Conservation (phyloP, 176 grass and related monocot species). For the Hsuehochloa calcarea region DNA sequence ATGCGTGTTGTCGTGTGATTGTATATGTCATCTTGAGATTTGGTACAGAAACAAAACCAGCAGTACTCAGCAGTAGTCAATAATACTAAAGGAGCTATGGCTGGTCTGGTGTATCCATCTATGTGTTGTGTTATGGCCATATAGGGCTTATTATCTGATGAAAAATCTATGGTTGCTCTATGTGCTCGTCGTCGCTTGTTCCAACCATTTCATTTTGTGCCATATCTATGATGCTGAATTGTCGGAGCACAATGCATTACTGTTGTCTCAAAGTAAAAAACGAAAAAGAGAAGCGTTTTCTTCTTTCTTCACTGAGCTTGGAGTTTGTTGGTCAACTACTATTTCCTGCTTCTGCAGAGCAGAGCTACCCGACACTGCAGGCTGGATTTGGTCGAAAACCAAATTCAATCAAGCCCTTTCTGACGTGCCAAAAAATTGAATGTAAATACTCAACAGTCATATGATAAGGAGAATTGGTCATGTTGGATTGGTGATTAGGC, state of each 20-base stretch:
- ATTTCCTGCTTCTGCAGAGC: not conserved
- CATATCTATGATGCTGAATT: not conserved
- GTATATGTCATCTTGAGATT: not conserved
- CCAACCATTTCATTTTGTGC: not conserved
- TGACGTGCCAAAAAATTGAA: not conserved
- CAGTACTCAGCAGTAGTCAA: not conserved
- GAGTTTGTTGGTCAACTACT: not conserved
- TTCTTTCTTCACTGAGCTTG: not conserved
- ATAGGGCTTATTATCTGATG: not conserved
- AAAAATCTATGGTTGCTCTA: not conserved
- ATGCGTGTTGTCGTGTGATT: not conserved
- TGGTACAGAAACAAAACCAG: not conserved
- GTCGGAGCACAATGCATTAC: not conserved
- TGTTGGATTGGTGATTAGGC: slow-evolving; percentile 14
- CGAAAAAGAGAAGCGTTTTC: not conserved
- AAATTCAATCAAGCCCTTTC: not conserved
- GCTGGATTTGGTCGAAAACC: not conserved
- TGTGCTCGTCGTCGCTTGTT: not conserved
- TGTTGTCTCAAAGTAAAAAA: not conserved
- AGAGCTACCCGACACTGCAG: not conserved
- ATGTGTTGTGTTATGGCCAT: not conserved
- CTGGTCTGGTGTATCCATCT: slow-evolving; percentile 16
- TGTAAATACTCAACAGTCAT: slow-evolving; percentile 8
- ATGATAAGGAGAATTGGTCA: slow-evolving; percentile 16
- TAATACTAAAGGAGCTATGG: not conserved